Percentiles rank a stretch among this genome's conserved stretches.
Evolutionary conservation across 2,329 filamentous ascomycete species (phyloP).

Genomic region (Cordyceps cateniannulata): DNA sequence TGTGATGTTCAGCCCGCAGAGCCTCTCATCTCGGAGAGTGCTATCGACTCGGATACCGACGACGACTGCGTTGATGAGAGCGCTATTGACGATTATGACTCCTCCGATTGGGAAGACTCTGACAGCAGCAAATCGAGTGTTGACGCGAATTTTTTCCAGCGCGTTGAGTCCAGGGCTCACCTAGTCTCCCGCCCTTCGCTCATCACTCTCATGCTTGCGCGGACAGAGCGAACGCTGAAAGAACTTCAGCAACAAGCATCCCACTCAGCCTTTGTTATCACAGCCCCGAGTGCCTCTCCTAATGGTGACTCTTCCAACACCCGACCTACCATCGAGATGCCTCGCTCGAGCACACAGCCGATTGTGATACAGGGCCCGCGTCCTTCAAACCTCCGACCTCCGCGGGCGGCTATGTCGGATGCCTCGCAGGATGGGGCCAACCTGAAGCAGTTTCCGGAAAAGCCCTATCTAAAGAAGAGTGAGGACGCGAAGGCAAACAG

Average conservation of each 20-base stretch:
- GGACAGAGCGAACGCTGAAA: slow-evolving; percentile 64
- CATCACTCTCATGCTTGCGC: slow-evolving; percentile 76
- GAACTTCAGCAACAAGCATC: slow-evolving; percentile 60
- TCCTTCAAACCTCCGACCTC: too few relatives aligned
- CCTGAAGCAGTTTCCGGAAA: slow-evolving; percentile 51
- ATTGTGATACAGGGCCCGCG: too few relatives aligned
- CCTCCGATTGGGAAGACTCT: slow-evolving; percentile 57
- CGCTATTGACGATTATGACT: slow-evolving; percentile 67
- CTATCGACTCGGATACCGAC: slow-evolving; percentile 53
- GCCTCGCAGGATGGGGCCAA: not conserved
- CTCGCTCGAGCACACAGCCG: slow-evolving; percentile 64
- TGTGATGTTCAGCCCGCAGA: slow-evolving; percentile 42
- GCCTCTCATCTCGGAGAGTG: slow-evolving; percentile 35
- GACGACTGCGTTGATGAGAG: slow-evolving; percentile 65
- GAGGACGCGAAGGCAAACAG: slow-evolving; percentile 62
- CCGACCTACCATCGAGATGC: slow-evolving; percentile 58
- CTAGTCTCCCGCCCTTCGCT: slow-evolving; percentile 80
- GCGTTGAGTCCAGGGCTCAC: slow-evolving; percentile 81
- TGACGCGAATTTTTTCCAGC: slow-evolving; percentile 79
- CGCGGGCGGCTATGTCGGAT: slow-evolving; percentile 49
- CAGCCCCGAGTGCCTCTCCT: slow-evolving; percentile 41
- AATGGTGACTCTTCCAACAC: slow-evolving; percentile 47
- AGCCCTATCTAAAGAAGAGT: slow-evolving; percentile 51
- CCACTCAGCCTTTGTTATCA: slow-evolving; percentile 61
- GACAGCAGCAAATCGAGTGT: slow-evolving; percentile 79